These are phyloP conservation scores for Ziziphus jujuba DNA, from an alignment of 306 rosid species.

Conservation along the genomic window DNA sequence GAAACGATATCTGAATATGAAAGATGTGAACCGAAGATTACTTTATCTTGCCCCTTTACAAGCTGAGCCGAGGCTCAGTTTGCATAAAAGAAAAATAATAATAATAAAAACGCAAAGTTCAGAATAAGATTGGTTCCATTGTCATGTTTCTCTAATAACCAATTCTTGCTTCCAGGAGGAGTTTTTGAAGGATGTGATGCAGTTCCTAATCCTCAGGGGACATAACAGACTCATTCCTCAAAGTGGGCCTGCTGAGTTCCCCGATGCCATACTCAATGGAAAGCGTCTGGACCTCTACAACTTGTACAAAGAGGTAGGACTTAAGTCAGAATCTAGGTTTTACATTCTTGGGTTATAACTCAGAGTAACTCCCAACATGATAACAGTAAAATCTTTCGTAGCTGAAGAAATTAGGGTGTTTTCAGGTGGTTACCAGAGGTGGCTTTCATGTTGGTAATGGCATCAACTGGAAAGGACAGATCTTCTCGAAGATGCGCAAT, in stretches of 20 bases:
- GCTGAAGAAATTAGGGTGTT: slow-evolving; percentile 28
- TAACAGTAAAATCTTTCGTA: slow-evolving; percentile 8
- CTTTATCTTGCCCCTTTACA: too few relatives aligned
- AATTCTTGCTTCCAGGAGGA: slow-evolving; percentile 60
- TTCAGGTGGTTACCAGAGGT: slow-evolving; percentile 95
- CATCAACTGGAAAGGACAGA: slow-evolving; percentile 99
- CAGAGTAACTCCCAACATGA: not conserved
- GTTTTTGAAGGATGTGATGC: slow-evolving; percentile 96
- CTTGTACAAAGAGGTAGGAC: slow-evolving; percentile 88
- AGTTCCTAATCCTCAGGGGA: slow-evolving; percentile 89
- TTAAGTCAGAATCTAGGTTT: not conserved
- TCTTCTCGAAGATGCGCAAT: slow-evolving; percentile 98
- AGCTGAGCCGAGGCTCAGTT: too few relatives aligned
- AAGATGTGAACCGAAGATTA: too few relatives aligned
- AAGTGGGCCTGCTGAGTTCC: slow-evolving; percentile 89
- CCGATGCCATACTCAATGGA: slow-evolving; percentile 98
- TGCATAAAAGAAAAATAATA: too few relatives aligned
- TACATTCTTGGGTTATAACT: not conserved
- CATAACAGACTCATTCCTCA: slow-evolving; percentile 90
- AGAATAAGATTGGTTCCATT: not conserved
- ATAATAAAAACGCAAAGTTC: too few relatives aligned
- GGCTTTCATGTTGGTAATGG: slow-evolving; percentile 99
- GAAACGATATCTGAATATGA: too few relatives aligned
- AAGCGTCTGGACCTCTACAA: slow-evolving; percentile 97
- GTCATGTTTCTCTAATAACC: not conserved